Evolutionary conservation across 805 yeast genomes (phyloP).

Genomic region (Cyberlindnera suaveolens): DNA sequence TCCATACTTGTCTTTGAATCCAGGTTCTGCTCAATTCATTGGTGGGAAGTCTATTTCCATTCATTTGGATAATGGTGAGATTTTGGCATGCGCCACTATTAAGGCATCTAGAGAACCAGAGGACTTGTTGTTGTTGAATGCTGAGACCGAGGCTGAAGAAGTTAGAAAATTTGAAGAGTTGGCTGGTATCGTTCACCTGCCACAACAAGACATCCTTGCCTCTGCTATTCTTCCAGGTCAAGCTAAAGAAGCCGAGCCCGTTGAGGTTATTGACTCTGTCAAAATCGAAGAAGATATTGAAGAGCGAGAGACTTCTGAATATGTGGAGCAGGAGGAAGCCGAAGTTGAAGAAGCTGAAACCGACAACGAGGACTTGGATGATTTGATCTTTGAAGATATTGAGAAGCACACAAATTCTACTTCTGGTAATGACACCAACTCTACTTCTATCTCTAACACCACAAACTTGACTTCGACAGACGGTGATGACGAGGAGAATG

Average conservation of each 20-base stretch:
- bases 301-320: constrained; percentile 7
- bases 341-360: constrained; percentile 4
- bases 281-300: constrained; percentile 3
- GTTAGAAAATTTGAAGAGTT: constrained; percentile 21
- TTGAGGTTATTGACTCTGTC: not conserved
- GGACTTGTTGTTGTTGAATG: constrained; percentile 22
- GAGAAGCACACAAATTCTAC: not conserved
- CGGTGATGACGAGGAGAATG: constrained; percentile 5
- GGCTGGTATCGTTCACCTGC: constrained; percentile 15
- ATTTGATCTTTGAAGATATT: constrained; percentile 10
- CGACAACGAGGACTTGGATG: constrained; percentile 9
- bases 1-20: constrained; percentile 58
- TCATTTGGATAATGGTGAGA: constrained; percentile 46
- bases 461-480: constrained; percentile 1
- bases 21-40: constrained; percentile 47
- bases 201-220: not conserved
- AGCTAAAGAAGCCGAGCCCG: not conserved
- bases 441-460: constrained; percentile 1
- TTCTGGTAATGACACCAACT: not conserved
- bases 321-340: constrained; percentile 3
- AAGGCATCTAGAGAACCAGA: constrained; percentile 23
- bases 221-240: constrained; percentile 1
- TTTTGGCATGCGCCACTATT: constrained; percentile 60
- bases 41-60: constrained; percentile 52
- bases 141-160: constrained; percentile 21